These are phyloP conservation scores for Rhododendron williamsianum DNA, from an alignment of 148 eudicot species.

Conservation along the genomic window DNA sequence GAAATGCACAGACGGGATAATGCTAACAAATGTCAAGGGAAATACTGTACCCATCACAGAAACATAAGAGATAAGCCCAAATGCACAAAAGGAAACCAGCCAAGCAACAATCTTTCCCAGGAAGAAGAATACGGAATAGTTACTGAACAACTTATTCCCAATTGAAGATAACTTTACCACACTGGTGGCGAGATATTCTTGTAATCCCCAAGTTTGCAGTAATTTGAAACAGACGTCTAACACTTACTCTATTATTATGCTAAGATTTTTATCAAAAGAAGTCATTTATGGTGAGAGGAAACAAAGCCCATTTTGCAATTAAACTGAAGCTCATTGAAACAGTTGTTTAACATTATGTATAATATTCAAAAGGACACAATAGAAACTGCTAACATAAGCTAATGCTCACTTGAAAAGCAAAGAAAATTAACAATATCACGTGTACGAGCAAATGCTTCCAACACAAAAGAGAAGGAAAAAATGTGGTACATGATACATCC, in stretches of 20 bases:
- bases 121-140: background rate
- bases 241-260: background rate
- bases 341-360: background rate
- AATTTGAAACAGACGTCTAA: background rate
- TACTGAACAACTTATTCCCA: background rate
- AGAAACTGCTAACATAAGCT: background rate
- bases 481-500: background rate
- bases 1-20: conserved; percentile 80
- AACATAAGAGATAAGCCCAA: background rate
- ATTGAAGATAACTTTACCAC: background rate
- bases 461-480: background rate
- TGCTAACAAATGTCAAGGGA: conserved; percentile 56
- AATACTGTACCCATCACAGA: conserved; percentile 4
- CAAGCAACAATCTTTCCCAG: background rate
- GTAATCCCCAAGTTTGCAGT: background rate
- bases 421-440: background rate
- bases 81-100: conserved; percentile 9
- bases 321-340: background rate
- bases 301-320: background rate
- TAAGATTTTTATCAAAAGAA: background rate
- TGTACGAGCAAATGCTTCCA: background rate
- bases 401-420: conserved; percentile 2
- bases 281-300: background rate
- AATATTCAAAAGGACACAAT: background rate
- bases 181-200: background rate